A percentile compares a stretch with the other conserved stretches of the same genome.
Evolutionary conservation across 2,329 filamentous ascomycete species (phyloP).

Genomic region (Penicillium sp.): DNA sequence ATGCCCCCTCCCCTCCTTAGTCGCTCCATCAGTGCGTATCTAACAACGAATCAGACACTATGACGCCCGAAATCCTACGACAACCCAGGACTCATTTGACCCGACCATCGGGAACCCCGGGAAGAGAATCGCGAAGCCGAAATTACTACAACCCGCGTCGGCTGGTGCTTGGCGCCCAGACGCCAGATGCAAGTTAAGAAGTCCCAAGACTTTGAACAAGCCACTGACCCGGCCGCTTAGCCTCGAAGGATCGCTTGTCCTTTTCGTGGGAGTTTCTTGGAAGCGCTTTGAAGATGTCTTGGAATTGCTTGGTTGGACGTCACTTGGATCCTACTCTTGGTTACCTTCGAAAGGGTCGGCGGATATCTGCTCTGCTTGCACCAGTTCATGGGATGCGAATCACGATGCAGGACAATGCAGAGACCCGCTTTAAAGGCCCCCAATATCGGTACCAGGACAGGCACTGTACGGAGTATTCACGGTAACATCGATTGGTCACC

Average conservation of each 20-base stretch:
- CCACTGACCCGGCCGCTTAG: constrained; percentile 1
- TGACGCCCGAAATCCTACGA: background rate
- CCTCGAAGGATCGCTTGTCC: background rate
- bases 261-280: background rate
- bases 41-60: background rate
- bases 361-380: background rate
- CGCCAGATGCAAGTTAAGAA: constrained; percentile 7
- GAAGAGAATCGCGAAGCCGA: constrained; percentile 1
- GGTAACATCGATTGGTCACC: background rate
- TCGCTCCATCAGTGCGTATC: background rate
- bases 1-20: background rate
- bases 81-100: background rate
- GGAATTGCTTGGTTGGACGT: constrained; percentile 7
- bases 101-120: background rate
- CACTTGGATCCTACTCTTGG: background rate
- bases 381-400: background rate
- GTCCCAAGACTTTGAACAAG: constrained; percentile 4
- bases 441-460: background rate
- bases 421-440: background rate
- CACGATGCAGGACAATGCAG: background rate
- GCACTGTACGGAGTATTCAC: background rate
- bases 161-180: constrained; percentile 17
- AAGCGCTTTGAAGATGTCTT: background rate
- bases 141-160: constrained; percentile 1
- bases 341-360: background rate